These are phyloP conservation scores for Mortierella sp. DNA, from an alignment of 371 early-diverging fungal species.

Conservation along the genomic window DNA sequence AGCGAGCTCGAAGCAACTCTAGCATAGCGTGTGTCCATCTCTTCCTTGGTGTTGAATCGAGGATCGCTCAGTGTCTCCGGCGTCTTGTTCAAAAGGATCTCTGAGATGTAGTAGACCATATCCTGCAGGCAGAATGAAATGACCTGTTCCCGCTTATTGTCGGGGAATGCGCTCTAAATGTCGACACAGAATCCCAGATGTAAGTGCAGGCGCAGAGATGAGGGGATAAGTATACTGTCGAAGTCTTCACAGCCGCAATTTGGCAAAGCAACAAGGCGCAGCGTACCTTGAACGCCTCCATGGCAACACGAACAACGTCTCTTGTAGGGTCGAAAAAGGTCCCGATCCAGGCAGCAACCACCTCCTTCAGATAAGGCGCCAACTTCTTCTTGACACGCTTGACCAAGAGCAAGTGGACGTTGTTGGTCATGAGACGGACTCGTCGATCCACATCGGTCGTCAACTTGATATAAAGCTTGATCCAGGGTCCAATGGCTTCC, in stretches of 20 bases:
- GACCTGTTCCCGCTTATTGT: conserved; percentile 67
- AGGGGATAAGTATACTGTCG: not conserved
- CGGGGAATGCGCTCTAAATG: conserved; percentile 65
- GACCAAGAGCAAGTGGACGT: conserved; percentile 68
- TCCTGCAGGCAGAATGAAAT: conserved; percentile 73
- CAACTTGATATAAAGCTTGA: conserved; percentile 66
- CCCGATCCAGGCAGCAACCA: conserved; percentile 74
- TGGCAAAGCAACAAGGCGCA: not conserved
- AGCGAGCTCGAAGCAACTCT: conserved; percentile 70
- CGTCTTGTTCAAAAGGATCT: conserved; percentile 69
- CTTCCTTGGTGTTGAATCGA: conserved; percentile 73
- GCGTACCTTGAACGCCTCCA: conserved; percentile 67
- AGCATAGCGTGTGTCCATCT: conserved; percentile 72
- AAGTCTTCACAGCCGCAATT: not conserved
- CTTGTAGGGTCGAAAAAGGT: conserved; percentile 72
- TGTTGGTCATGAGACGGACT: conserved; percentile 67
- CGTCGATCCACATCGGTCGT: conserved; percentile 76
- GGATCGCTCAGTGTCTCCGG: conserved; percentile 77
- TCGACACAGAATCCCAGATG: not conserved
- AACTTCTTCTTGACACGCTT: conserved; percentile 69
- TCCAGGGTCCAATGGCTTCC: conserved; percentile 59
- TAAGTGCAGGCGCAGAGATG: not conserved
- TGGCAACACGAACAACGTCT: conserved; percentile 69
- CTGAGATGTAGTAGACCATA: conserved; percentile 68
- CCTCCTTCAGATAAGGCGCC: conserved; percentile 72